phyloP scores from a whole-genome alignment of 768 basidiomycete species.

The Hypsizygus marmoreus region DNA sequence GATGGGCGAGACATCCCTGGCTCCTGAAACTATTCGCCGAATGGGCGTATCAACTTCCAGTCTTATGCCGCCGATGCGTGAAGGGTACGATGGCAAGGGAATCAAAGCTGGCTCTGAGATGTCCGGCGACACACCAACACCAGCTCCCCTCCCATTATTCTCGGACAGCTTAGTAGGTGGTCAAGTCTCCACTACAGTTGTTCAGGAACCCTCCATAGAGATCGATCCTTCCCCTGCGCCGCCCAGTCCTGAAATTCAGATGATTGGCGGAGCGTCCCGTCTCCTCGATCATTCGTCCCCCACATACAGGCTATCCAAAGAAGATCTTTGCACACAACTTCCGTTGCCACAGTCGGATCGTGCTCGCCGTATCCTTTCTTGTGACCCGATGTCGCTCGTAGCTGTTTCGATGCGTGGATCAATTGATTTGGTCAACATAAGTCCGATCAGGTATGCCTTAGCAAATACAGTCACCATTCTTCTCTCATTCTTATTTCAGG shows the following conservation, averaged over 20 bases:
- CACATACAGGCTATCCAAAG: slow-evolving; percentile 1
- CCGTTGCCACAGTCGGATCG: slow-evolving; percentile 32
- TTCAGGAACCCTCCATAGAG: too few species aligned
- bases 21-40: neutral
- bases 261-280: too few species aligned
- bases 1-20: neutral
- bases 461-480: neutral
- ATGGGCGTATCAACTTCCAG: too few species aligned
- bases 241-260: too few species aligned
- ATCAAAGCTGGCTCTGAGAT: too few species aligned
- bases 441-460: slow-evolving; percentile 20
- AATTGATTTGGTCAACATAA: slow-evolving; percentile 30
- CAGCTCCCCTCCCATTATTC: too few species aligned
- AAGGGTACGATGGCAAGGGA: too few species aligned
- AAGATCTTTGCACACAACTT: slow-evolving; percentile 18
- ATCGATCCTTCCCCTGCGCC: too few species aligned
- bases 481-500: slow-evolving; percentile 14
- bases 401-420: slow-evolving; percentile 41
- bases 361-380: slow-evolving; percentile 38
- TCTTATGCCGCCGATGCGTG: too few species aligned
- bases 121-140: too few species aligned
- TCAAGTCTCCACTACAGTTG: too few species aligned
- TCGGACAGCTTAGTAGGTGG: too few species aligned
- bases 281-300: neutral
- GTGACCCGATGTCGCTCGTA: slow-evolving; percentile 16